phyloP scores from a whole-genome alignment of 2,329 filamentous ascomycete species.

The Cytospora chrysosperma region DNA sequence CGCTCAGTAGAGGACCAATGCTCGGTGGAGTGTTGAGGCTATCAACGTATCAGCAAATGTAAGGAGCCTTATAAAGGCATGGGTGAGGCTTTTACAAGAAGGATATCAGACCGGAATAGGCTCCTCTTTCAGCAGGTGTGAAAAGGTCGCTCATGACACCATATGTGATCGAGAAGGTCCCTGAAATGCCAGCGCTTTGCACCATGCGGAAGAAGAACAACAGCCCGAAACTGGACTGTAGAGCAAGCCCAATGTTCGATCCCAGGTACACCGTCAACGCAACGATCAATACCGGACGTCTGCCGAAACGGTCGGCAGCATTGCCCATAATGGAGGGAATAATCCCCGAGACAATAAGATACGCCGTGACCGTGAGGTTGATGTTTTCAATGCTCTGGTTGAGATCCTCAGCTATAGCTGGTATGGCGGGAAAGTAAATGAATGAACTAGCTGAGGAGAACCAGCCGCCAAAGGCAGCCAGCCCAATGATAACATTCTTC shows the following conservation, averaged over 20 bases:
- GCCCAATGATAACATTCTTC: conserved; percentile 2
- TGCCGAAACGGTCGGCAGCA: conserved; percentile 25
- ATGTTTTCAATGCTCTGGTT: conserved; percentile 23
- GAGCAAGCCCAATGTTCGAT: conserved; percentile 24
- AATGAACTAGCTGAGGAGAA: conserved; percentile 12
- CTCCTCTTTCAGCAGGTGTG: conserved; percentile 26
- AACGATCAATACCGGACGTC: conserved; percentile 14
- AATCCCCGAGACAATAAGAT: conserved; percentile 23
- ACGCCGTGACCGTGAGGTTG: conserved; percentile 30
- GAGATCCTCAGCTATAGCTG: conserved; percentile 19
- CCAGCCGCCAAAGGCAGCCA: conserved; percentile 8
- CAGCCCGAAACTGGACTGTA: conserved; percentile 15
- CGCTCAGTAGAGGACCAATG: conserved; percentile 11
- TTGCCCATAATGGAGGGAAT: conserved; percentile 19
- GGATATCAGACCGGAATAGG: conserved; percentile 22
- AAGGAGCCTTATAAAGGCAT: too few species aligned
- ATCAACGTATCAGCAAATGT: neutral
- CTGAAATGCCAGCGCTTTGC: conserved; percentile 26
- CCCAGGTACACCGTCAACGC: conserved; percentile 23
- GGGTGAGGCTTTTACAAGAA: neutral
- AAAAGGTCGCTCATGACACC: conserved; percentile 27
- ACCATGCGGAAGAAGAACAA: conserved; percentile 25
- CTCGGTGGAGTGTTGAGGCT: conserved; percentile 12
- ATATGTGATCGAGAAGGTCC: conserved; percentile 24
- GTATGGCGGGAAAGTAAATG: conserved; percentile 28